Evolutionary conservation across 192 early-diverging fungal genomes (phyloP).

Genomic region (Coemansia sp.): DNA sequence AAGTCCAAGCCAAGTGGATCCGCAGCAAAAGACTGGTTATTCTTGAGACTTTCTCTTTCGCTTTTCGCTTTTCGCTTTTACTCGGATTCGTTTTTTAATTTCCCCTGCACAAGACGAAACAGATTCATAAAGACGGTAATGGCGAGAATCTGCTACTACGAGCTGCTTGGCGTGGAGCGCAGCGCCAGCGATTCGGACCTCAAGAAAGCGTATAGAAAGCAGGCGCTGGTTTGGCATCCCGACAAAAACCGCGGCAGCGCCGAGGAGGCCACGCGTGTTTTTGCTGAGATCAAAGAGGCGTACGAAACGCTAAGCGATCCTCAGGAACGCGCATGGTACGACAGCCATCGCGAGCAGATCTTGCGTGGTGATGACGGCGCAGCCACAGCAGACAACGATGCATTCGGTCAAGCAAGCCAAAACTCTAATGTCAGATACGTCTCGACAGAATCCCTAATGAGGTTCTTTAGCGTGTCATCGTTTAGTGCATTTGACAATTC

Average conservation of each 20-base stretch:
- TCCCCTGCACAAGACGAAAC: too few relatives aligned
- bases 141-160: constrained; percentile 85
- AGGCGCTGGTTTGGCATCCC: constrained; percentile 78
- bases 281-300: constrained; percentile 88
- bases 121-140: constrained; percentile 13
- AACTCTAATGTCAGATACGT: constrained; percentile 40
- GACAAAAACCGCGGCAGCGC: constrained; percentile 86
- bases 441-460: constrained; percentile 66
- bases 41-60: too few relatives aligned
- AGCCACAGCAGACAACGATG: constrained; percentile 20
- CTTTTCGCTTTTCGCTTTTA: too few relatives aligned
- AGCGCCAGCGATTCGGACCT: constrained; percentile 72
- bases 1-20: too few relatives aligned
- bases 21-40: too few relatives aligned
- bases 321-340: constrained; percentile 95
- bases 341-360: constrained; percentile 90
- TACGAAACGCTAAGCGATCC: constrained; percentile 92
- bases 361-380: constrained; percentile 67
- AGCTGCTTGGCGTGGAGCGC: constrained; percentile 77
- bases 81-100: not conserved
- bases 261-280: constrained; percentile 83
- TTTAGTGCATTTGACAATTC: constrained; percentile 74
- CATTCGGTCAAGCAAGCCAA: constrained; percentile 51
- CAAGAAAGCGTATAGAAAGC: constrained; percentile 83
- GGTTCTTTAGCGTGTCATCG: constrained; percentile 70